Evolutionary conservation across 495 filamentous ascomycete species (phyloP).

Genomic region (Paragyromitra xinjiangensis): DNA sequence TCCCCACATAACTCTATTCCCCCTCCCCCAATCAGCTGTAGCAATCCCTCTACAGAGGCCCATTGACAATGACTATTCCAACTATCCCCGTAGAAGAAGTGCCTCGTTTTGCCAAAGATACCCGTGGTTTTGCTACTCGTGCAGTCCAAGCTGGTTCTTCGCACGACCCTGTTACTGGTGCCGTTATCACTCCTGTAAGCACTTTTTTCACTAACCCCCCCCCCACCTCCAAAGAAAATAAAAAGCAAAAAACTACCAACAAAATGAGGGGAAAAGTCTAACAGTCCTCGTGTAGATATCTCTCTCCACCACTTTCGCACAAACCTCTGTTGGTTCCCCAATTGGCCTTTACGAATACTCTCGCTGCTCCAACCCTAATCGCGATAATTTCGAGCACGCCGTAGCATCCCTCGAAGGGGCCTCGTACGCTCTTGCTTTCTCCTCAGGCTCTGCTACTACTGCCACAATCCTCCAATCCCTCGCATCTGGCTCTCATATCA

Average conservation of each 20-base stretch:
- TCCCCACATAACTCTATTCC: background rate
- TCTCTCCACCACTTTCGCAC: conserved; percentile 91
- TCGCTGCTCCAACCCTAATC: conserved; percentile 90
- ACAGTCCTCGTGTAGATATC: conserved; percentile 73
- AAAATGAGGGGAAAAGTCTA: background rate
- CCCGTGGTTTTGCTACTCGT: conserved; percentile 77
- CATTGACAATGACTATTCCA: conserved; percentile 40
- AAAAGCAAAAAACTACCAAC: conserved; percentile 12
- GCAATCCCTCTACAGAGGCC: background rate
- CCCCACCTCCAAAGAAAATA: background rate
- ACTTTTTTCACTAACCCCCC: conserved; percentile 40
- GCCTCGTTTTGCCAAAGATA: conserved; percentile 52
- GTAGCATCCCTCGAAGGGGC: conserved; percentile 92
- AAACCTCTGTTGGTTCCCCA: conserved; percentile 83
- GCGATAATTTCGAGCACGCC: conserved; percentile 90
- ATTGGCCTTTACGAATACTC: conserved; percentile 90
- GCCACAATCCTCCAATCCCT: conserved; percentile 92
- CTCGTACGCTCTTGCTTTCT: conserved; percentile 91
- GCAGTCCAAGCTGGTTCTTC: conserved; percentile 92
- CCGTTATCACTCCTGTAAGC: conserved; percentile 83
- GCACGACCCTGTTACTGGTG: conserved; percentile 89
- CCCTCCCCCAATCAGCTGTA: background rate
- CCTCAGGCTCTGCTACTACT: conserved; percentile 92
- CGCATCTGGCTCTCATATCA: conserved; percentile 88
- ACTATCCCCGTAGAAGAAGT: conserved; percentile 41